Percentiles rank a stretch among this genome's conserved stretches.
Evolutionary conservation across 176 grass and related monocot genomes (phyloP).

Genomic region (Leersia perrieri): DNA sequence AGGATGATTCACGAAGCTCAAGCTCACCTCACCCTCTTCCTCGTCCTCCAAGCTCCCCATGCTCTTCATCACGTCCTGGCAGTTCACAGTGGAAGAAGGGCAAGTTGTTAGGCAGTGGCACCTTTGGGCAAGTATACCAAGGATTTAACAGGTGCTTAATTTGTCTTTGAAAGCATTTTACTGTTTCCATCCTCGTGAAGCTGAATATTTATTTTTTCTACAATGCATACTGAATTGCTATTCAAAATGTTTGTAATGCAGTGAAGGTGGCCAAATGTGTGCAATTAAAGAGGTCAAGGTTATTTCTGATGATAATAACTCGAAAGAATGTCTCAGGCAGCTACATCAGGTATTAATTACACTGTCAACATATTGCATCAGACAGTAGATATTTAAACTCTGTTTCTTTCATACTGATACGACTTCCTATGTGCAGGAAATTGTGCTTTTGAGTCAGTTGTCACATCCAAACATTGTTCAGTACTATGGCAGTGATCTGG

Average conservation of each 20-base stretch:
- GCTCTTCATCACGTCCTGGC: conserved; percentile 41
- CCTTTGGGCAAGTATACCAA: conserved; percentile 84
- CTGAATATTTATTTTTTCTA: neutral
- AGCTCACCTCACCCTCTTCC: conserved; percentile 68
- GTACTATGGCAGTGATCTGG: conserved; percentile 90
- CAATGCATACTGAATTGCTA: conserved; percentile 2
- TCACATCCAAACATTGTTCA: conserved; percentile 91
- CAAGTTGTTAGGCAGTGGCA: conserved; percentile 78
- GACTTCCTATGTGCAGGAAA: conserved; percentile 62
- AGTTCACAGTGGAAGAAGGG: conserved; percentile 74
- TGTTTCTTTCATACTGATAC: conserved; percentile 22
- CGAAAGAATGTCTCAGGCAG: conserved; percentile 90
- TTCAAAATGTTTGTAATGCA: conserved; percentile 34
- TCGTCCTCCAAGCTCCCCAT: conserved; percentile 60
- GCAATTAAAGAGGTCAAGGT: conserved; percentile 98
- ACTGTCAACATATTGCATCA: neutral
- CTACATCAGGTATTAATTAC: conserved; percentile 69
- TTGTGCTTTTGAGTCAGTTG: conserved; percentile 78
- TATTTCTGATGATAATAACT: conserved; percentile 96
- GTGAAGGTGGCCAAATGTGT: conserved; percentile 90
- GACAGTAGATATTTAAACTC: neutral
- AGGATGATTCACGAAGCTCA: conserved; percentile 51
- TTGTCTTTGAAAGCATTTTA: neutral
- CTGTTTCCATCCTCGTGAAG: neutral
- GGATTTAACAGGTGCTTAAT: conserved; percentile 73